Conservation (phyloP, 73 alveolate genomes). For the Paramecium sexaurelia region DNA sequence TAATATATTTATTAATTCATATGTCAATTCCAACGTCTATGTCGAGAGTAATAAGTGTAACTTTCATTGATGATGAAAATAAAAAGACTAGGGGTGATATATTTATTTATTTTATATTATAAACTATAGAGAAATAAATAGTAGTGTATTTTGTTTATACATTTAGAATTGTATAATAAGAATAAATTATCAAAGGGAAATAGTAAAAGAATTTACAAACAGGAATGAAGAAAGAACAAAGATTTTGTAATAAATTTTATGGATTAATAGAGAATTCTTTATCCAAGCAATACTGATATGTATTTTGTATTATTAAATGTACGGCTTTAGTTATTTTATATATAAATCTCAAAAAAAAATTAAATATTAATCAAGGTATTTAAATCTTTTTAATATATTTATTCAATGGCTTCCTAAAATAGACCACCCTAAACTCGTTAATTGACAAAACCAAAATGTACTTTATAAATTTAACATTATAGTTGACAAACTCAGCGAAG, state of each 20-base stretch:
- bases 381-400: conserved; percentile 21
- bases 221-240: too few relatives aligned
- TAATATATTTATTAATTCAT: neutral
- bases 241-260: neutral
- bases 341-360: conserved; percentile 3
- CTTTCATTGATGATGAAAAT: neutral
- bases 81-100: neutral
- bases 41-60: too few relatives aligned
- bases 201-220: neutral
- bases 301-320: neutral
- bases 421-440: neutral
- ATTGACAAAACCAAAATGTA: conserved; percentile 38
- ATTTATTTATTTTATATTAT: neutral
- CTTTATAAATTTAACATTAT: neutral
- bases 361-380: conserved; percentile 26
- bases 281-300: neutral
- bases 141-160: too few relatives aligned
- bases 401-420: conserved; percentile 21
- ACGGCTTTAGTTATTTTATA: neutral
- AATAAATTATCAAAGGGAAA: neutral
- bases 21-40: too few relatives aligned
- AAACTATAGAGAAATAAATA: neutral
- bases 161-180: too few relatives aligned
- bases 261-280: neutral
- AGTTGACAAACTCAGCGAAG: conserved; percentile 31